A percentile compares a stretch with the other conserved stretches of the same genome.
Evolutionary conservation across 83 land plant species (phyloP).

Genomic region (Diphasiastrum complanatum): DNA sequence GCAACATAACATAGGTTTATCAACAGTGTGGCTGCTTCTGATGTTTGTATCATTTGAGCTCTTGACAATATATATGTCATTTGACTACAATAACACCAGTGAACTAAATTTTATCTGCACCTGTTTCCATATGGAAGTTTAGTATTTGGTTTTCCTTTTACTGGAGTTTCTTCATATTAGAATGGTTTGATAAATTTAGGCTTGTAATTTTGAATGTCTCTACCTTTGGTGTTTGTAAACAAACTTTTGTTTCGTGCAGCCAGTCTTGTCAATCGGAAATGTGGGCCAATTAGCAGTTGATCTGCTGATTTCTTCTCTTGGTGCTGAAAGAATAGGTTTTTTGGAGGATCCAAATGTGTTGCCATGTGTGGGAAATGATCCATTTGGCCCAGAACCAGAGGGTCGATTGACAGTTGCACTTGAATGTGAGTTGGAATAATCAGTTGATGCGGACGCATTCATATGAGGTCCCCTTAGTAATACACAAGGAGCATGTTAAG

Average conservation of each 20-base stretch:
- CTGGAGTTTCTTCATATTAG: too few relatives aligned
- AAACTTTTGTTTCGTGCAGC: constrained; percentile 58
- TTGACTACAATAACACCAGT: too few relatives aligned
- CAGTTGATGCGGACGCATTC: neutral
- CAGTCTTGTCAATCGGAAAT: constrained; percentile 91
- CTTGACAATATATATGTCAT: too few relatives aligned
- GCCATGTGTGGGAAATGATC: constrained; percentile 95
- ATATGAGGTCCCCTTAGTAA: neutral
- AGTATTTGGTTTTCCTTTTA: too few relatives aligned
- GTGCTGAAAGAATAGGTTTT: constrained; percentile 58
- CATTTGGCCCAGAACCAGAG: constrained; percentile 53
- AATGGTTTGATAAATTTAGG: too few relatives aligned
- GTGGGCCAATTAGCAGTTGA: constrained; percentile 91
- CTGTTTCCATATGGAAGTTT: too few relatives aligned
- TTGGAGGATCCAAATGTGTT: constrained; percentile 78
- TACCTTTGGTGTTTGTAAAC: too few relatives aligned
- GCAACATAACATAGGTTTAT: too few relatives aligned
- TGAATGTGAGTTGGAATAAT: constrained; percentile 49
- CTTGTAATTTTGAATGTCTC: too few relatives aligned
- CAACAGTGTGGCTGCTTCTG: too few relatives aligned
- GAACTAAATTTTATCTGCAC: too few relatives aligned
- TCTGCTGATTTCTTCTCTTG: constrained; percentile 56
- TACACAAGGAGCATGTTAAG: neutral
- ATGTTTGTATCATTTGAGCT: too few relatives aligned
- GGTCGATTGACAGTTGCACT: constrained; percentile 79